Conservation (phyloP, 305 asterid genomes). For the Fraxinus floribunda region DNA sequence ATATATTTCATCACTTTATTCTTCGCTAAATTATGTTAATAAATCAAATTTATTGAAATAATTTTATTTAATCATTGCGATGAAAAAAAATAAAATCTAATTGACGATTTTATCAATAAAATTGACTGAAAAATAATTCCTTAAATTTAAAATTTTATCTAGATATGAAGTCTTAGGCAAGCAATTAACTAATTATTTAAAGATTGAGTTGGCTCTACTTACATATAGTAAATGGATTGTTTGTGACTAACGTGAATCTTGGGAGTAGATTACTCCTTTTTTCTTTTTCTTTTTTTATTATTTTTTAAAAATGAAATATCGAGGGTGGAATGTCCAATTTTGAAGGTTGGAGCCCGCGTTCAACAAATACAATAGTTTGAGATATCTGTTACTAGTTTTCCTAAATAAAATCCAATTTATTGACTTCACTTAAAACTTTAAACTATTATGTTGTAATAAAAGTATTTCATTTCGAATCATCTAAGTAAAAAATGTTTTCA, state of each 20-base stretch:
- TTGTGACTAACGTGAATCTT: not conserved
- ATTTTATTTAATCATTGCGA: not conserved
- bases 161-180: not conserved
- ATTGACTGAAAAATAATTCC: not conserved
- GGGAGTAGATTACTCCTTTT: constrained; percentile 4
- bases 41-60: not conserved
- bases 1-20: not conserved
- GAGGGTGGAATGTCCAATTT: not conserved
- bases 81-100: not conserved
- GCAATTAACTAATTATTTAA: too few relatives aligned
- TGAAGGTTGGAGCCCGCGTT: not conserved
- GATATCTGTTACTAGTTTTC: too few relatives aligned
- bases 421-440: not conserved
- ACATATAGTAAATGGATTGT: not conserved
- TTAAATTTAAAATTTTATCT: too few relatives aligned
- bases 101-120: not conserved
- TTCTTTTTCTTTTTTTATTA: too few relatives aligned
- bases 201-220: not conserved
- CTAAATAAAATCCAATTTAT: too few relatives aligned
- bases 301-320: not conserved
- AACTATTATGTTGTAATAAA: too few relatives aligned
- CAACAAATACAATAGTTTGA: not conserved
- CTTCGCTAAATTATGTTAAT: not conserved
- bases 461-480: not conserved
- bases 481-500: not conserved